Evolutionary conservation across 352 stramenopile species (phyloP).

Genomic region (Phytopythium vexans): DNA sequence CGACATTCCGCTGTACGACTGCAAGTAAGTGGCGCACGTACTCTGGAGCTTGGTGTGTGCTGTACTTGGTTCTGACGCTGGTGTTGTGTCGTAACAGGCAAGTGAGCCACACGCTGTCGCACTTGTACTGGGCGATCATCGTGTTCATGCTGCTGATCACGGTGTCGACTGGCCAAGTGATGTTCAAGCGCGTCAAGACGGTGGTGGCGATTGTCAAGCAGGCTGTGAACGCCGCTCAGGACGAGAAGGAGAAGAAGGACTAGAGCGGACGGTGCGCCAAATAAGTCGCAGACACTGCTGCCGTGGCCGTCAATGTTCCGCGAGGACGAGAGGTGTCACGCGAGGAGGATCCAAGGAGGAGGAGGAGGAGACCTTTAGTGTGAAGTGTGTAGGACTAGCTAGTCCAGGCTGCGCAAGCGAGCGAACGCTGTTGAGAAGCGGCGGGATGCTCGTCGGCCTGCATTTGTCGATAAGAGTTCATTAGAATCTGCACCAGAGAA

Average conservation of each 20-base stretch:
- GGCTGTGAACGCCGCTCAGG: slow-evolving; percentile 49
- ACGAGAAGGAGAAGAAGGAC: slow-evolving; percentile 65
- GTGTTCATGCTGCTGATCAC: slow-evolving; percentile 87
- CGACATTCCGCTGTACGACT: slow-evolving; percentile 86
- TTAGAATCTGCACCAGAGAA: no score
- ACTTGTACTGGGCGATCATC: slow-evolving; percentile 86
- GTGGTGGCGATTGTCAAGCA: slow-evolving; percentile 70
- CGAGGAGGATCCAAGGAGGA: no score
- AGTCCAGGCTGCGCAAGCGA: no score
- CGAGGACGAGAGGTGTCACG: no score
- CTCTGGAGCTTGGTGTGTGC: slow-evolving; percentile 3
- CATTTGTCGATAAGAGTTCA: no score
- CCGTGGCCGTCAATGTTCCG: background rate
- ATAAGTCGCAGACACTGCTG: background rate
- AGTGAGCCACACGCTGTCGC: slow-evolving; percentile 81
- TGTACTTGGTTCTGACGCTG: slow-evolving; percentile 6
- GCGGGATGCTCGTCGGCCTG: no score
- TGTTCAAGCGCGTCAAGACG: slow-evolving; percentile 80
- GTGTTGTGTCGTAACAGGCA: slow-evolving; percentile 40
- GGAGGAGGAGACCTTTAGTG: background rate
- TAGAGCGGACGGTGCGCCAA: slow-evolving; percentile 18
- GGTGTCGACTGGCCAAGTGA: slow-evolving; percentile 78
- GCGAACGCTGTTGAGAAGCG: no score
- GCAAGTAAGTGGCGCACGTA: slow-evolving; percentile 68
- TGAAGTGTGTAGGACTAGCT: background rate